Percentiles rank a stretch among this genome's conserved stretches.
Conservation (phyloP, 1,139 yeast genomes). For the Hyphopichia wangnamkhiaoensis region DNA sequence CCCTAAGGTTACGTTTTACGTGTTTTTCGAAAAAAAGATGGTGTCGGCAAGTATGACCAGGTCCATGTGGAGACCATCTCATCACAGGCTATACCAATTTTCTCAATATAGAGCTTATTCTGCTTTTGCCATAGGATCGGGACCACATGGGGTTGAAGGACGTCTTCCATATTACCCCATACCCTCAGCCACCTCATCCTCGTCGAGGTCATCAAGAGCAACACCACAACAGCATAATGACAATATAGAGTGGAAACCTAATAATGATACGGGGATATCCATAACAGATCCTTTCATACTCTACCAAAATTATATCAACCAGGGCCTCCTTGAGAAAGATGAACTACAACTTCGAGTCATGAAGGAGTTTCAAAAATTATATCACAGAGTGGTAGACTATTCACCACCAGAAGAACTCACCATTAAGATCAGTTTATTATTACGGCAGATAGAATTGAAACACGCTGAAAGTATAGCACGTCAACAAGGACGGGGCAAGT, state of each 20-base stretch:
- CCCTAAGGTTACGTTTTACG: too few species aligned
- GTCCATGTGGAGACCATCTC: too few species aligned
- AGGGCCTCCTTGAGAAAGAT: slow-evolving; percentile 55
- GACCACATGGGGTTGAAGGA: slow-evolving; percentile 45
- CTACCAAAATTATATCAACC: slow-evolving; percentile 54
- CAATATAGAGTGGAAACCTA: too few species aligned
- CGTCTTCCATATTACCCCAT: slow-evolving; percentile 26
- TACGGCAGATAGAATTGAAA: slow-evolving; percentile 48
- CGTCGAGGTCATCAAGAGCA: too few species aligned
- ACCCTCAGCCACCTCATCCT: too few species aligned
- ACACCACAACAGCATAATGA: too few species aligned
- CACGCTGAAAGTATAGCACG: slow-evolving; percentile 22
- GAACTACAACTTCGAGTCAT: slow-evolving; percentile 62
- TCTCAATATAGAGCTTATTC: slow-evolving; percentile 2
- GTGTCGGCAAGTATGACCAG: too few species aligned
- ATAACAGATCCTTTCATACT: slow-evolving; percentile 66
- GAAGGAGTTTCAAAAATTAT: slow-evolving; percentile 63
- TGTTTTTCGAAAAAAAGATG: too few species aligned
- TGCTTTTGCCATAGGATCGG: slow-evolving; percentile 15
- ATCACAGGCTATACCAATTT: neutral
- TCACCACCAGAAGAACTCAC: slow-evolving; percentile 54
- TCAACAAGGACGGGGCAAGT: slow-evolving; percentile 9
- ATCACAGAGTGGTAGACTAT: slow-evolving; percentile 60
- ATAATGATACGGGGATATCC: slow-evolving; percentile 24
- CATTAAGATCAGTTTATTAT: slow-evolving; percentile 47